phyloP scores from a whole-genome alignment of 2,329 filamentous ascomycete genomes.

The Mycosphaerella sp. region DNA sequence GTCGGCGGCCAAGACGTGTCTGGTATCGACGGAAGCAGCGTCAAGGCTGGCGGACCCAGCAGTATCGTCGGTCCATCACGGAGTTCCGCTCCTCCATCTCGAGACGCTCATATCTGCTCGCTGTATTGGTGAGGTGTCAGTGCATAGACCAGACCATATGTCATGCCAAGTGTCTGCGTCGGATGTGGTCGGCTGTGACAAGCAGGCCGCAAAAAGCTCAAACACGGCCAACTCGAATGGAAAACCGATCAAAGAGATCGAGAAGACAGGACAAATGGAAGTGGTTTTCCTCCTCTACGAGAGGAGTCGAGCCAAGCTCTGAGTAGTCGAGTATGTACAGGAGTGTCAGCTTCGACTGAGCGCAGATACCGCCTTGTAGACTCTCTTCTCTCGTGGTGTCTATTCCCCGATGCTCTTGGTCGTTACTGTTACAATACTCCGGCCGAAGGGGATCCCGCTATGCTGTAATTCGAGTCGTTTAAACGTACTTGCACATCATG shows the following conservation, averaged over 20 bases:
- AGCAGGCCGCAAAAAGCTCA: no score
- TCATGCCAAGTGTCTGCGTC: neutral
- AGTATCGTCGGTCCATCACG: no score
- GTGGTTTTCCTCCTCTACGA: slow-evolving; percentile 1
- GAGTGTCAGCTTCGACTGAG: neutral
- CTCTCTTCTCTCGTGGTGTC: slow-evolving; percentile 14
- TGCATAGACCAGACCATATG: neutral
- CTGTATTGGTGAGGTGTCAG: neutral
- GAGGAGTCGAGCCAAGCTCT: neutral
- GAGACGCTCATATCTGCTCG: no score
- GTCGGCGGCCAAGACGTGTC: no score
- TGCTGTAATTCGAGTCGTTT: slow-evolving; percentile 25
- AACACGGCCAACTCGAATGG: no score
- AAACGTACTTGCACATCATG: slow-evolving; percentile 71
- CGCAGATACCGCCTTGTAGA: neutral
- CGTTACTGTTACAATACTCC: slow-evolving; percentile 24
- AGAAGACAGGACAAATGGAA: slow-evolving; percentile 1
- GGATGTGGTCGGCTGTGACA: neutral
- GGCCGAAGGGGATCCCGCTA: slow-evolving; percentile 12
- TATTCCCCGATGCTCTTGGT: slow-evolving; percentile 18
- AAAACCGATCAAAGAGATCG: neutral
- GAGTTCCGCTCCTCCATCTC: neutral
- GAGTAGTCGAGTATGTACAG: slow-evolving; percentile 2
- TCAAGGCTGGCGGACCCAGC: no score
- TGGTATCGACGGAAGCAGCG: no score